phyloP scores from a whole-genome alignment of 1,139 yeast species.

The Candida tropicalis region DNA sequence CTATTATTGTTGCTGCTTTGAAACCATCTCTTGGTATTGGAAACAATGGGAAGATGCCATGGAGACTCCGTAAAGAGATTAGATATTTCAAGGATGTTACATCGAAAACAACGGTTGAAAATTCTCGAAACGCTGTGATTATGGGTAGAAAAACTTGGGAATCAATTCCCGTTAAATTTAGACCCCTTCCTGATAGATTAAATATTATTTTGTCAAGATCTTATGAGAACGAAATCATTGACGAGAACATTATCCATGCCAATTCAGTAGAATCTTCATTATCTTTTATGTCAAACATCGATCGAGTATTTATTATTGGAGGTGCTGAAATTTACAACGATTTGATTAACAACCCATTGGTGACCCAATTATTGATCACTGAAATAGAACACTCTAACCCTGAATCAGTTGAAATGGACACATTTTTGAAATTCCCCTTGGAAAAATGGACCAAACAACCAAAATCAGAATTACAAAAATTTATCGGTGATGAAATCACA shows the following conservation, averaged over 20 bases:
- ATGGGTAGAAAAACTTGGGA: constrained; percentile 99
- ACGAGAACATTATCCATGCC: constrained; percentile 41
- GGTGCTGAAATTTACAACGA: constrained; percentile 86
- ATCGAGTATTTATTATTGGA: constrained; percentile 80
- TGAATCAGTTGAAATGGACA: constrained; percentile 58
- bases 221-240: constrained; percentile 21
- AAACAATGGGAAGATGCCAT: constrained; percentile 76
- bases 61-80: constrained; percentile 87
- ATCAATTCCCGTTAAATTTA: constrained; percentile 79
- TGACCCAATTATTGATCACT: constrained; percentile 71
- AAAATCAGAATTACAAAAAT: constrained; percentile 37
- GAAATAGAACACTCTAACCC: constrained; percentile 49
- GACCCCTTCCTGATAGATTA: constrained; percentile 77
- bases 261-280: constrained; percentile 52
- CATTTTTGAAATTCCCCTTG: constrained; percentile 51
- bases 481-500: constrained; percentile 40
- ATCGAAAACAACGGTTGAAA: constrained; percentile 32
- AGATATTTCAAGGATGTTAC: constrained; percentile 81
- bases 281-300: constrained; percentile 29
- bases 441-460: constrained; percentile 39
- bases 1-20: constrained; percentile 82
- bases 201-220: constrained; percentile 75
- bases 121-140: constrained; percentile 69
- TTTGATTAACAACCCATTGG: constrained; percentile 42
- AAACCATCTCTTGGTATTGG: constrained; percentile 87